phyloP scores from a whole-genome alignment of 2,329 filamentous ascomycete species.

The Neofusicoccum ribis region DNA sequence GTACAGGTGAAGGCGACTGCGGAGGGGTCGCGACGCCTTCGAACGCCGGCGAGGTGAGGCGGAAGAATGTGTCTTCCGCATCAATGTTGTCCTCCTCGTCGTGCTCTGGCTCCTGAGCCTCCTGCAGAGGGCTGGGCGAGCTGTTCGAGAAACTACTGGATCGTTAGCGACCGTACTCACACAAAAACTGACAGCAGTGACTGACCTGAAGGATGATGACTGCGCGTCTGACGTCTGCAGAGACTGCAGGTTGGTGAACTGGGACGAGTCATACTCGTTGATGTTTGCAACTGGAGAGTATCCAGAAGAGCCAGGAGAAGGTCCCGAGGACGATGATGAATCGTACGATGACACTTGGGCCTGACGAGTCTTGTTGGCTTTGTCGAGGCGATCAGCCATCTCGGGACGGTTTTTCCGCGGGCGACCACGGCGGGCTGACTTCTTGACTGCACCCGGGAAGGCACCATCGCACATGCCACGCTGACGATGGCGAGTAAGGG shows the following conservation, averaged over 20 bases:
- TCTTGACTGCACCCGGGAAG: slow-evolving; percentile 76
- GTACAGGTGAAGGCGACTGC: slow-evolving; percentile 36
- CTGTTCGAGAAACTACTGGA: background rate
- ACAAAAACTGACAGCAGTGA: no score
- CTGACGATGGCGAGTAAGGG: slow-evolving; percentile 89
- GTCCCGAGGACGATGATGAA: slow-evolving; percentile 30
- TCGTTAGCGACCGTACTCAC: background rate
- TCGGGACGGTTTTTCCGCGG: slow-evolving; percentile 64
- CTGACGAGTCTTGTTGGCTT: slow-evolving; percentile 54
- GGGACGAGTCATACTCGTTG: slow-evolving; percentile 19
- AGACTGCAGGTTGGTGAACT: slow-evolving; percentile 13
- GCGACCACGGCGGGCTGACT: slow-evolving; percentile 65
- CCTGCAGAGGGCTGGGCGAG: background rate
- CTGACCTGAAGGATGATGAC: slow-evolving; percentile 9
- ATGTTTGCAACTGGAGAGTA: slow-evolving; percentile 18
- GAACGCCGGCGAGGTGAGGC: slow-evolving; percentile 32
- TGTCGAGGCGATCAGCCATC: slow-evolving; percentile 58
- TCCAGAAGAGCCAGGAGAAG: slow-evolving; percentile 17
- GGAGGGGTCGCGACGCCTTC: slow-evolving; percentile 36
- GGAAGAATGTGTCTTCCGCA: slow-evolving; percentile 32
- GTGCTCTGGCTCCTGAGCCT: background rate
- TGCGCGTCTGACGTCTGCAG: slow-evolving; percentile 13
- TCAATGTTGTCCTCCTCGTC: background rate
- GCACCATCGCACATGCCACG: slow-evolving; percentile 95
- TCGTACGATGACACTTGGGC: slow-evolving; percentile 35